Conservation (phyloP, 768 basidiomycete genomes). For the Boletus coccyginus region DNA sequence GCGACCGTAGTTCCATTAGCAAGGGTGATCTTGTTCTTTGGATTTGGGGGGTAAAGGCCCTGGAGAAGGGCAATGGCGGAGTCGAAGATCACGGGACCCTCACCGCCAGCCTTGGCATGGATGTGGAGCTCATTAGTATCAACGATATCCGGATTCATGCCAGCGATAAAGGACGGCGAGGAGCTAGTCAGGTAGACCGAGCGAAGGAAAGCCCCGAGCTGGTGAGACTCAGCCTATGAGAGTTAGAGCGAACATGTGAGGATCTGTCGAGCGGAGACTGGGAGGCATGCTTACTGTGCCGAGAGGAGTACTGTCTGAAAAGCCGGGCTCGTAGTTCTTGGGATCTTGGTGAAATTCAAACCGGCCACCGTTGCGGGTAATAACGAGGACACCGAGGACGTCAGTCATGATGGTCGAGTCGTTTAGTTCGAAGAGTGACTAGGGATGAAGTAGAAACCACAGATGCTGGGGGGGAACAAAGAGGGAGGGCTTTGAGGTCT, state of each 20-base stretch:
- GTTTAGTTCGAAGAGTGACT: constrained; percentile 13
- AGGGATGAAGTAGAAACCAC: constrained; percentile 17
- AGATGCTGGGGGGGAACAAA: constrained; percentile 15
- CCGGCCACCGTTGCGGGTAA: constrained; percentile 80
- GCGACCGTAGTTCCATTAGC: constrained; percentile 73
- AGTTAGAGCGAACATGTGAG: not conserved
- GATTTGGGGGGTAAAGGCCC: constrained; percentile 82
- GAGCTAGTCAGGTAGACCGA: constrained; percentile 61
- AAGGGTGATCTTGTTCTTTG: constrained; percentile 66
- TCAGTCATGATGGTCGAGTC: constrained; percentile 32
- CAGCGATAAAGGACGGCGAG: constrained; percentile 68
- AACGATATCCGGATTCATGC: constrained; percentile 64
- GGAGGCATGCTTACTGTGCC: constrained; percentile 52
- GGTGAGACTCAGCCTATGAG: constrained; percentile 60
- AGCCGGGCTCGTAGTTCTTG: constrained; percentile 55
- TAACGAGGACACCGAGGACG: constrained; percentile 74
- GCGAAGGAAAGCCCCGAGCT: constrained; percentile 61
- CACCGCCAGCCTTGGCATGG: constrained; percentile 79
- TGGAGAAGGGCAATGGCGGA: constrained; percentile 82
- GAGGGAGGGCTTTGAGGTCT: constrained; percentile 11
- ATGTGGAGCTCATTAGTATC: constrained; percentile 72
- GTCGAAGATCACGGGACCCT: constrained; percentile 86
- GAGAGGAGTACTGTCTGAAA: constrained; percentile 71
- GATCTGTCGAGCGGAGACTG: not conserved
- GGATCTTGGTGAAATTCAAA: constrained; percentile 70